Evolutionary conservation across 352 stramenopile genomes (phyloP), one percentile per base, ranked within the genome.

Genomic region (Phytophthora europaea): DNA sequence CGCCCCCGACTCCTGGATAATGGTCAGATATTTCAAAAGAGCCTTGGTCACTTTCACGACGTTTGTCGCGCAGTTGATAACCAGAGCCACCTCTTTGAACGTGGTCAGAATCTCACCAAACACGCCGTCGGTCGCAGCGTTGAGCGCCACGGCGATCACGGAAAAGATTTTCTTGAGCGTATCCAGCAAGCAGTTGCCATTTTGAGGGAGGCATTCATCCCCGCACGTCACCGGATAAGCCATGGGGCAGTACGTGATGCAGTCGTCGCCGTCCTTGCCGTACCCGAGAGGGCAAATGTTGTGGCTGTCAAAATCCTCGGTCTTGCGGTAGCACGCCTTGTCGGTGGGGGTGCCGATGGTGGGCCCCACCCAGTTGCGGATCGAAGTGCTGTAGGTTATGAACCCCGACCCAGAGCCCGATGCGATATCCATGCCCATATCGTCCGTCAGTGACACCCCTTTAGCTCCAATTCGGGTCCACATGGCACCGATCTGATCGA

Each of bases 171-270:
- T 77, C 51, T 53, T 73, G 13, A 83, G 26, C 6, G 53, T 65
- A 34, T 73, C 67, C 4, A 55, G 43, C 33, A 51, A 31, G 26
- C 67, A 73, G 20, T 73, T 47, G 12, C 54, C 67, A 31, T 60
- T 69, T 60, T 73, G 67, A 89, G 78, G 84, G 38, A 90, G 71
- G 45, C 76, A 83, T 56, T 83, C 72, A 43, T 67, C 63, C 23
- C 68, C 69, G 23, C 76, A 83, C 3, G 65, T 47, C 10, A 83
- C 76, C 4, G 76, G 76, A 45, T 80, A 83, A 6, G 78, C 61
- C 38, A 83, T 63, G 12, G 76, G 76, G 56, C 76, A 83, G 8
- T 80, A 45, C 4, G 72, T 65, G 45, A 72, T 76, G 52, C 75
- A 81, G 22, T 73, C 60, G 20, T 61, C 60, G 4, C 43, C 31